Evolutionary conservation across 164 flowering plant species (phyloP), one percentile per base, ranked within the genome.

Genomic region (Dillenia turbinata): DNA sequence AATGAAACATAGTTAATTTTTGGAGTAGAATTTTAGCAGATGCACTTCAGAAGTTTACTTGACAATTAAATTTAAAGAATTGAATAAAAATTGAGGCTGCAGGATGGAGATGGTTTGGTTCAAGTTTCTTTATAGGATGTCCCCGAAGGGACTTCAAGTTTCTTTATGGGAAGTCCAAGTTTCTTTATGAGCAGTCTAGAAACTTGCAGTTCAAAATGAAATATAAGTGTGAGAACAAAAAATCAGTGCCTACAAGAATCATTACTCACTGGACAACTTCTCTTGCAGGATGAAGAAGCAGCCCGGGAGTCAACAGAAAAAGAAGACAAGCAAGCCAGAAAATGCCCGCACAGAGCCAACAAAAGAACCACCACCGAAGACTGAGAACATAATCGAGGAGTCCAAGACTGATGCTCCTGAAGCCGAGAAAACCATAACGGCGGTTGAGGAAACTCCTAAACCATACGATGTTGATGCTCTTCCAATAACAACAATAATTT

Each of bases 231-330:
- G 40, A 33, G 40, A 33, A n/a, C n/a, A n/a, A 33, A 33, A 33
- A 33, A 33, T 33, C 40, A 33, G 40, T 33, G 40, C 40, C 12
- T 52, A 47, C 14, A 24, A n/a, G 10, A 6, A 9, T 47, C 9
- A 9, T 9, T 3, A n/a, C 22, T 2, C 4, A 17, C 40, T 52
- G 55, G 12, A 52, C 54, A 15, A 52, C 24, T 51, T n/a, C 17
- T 15, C 11, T 66, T 46, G 50, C 66, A 73, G 80, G 62, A 60
- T 52, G 77, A 67, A 49, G 68, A 63, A 44, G 61, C 11, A n/a
- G n/a, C n/a, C n/a, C n/a, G n/a, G 12, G 69, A 66, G n/a, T 46
- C 54, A 16, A 57, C 54, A 50, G 70, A 63, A 47, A 56, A 48
- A 16, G 50, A 10, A 12, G 47, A 54, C 43, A 6, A 48, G 49